phyloP scores from a whole-genome alignment of 129 eudicot genomes.

The Flaveria linearis region DNA sequence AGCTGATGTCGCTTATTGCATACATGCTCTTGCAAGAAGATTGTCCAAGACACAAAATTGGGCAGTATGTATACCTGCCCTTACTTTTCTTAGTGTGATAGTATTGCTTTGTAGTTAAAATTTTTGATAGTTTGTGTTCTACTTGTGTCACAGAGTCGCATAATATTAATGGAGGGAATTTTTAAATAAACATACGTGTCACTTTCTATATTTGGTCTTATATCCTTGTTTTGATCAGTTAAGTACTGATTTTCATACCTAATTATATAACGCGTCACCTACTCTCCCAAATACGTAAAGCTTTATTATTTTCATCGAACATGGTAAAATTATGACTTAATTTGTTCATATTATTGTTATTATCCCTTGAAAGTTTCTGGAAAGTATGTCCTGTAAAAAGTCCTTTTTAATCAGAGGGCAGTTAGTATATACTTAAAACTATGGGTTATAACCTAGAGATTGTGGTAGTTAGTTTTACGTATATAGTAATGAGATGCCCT shows the following conservation, averaged over 20 bases:
- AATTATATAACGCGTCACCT: neutral
- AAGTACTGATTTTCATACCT: neutral
- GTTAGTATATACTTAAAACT: neutral
- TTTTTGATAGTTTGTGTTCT: conserved; percentile 13
- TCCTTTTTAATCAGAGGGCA: conserved; percentile 2
- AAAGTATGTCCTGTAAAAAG: conserved; percentile 3
- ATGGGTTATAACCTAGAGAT: conserved; percentile 6
- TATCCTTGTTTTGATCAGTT: neutral
- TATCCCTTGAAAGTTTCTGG: neutral
- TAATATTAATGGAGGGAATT: neutral
- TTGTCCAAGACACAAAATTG: conserved; percentile 89
- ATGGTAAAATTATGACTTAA: neutral
- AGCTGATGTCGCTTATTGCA: conserved; percentile 98
- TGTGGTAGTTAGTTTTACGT: conserved; percentile 7
- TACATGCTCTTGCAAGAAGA: conserved; percentile 97
- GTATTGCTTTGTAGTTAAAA: neutral
- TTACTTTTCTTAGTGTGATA: conserved; percentile 17
- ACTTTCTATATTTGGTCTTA: conserved; percentile 20
- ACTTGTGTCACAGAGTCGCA: neutral
- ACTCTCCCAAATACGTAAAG: neutral
- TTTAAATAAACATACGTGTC: conserved; percentile 1
- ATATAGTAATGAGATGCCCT: neutral
- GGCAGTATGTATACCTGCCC: conserved; percentile 65
- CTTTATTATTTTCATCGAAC: neutral
- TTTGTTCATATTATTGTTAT: neutral